A percentile compares a stretch with the other conserved stretches of the same genome.
Evolutionary conservation across 2,329 filamentous ascomycete genomes (phyloP).

Genomic region (Leptodontidium sp.): DNA sequence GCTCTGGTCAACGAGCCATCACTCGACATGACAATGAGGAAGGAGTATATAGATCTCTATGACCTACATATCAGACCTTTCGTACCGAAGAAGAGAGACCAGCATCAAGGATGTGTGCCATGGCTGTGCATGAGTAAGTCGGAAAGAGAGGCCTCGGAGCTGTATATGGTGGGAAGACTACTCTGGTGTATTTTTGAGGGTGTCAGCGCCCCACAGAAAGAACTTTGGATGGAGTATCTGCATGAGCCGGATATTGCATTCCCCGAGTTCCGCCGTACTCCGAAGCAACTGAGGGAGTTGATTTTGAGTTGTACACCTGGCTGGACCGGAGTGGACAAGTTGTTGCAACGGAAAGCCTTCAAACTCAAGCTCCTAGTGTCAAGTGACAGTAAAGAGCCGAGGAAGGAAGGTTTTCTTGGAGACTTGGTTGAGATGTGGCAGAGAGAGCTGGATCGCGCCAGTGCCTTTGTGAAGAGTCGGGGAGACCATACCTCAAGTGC

Average conservation of each 20-base stretch:
- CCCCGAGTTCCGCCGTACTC: conserved; percentile 11
- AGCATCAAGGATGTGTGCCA: conserved; percentile 1
- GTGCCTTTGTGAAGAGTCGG: neutral
- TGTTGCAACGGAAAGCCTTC: neutral
- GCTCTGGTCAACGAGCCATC: neutral
- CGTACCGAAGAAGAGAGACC: neutral
- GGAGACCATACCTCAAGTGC: neutral
- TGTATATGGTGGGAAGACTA: neutral
- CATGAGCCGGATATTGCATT: conserved; percentile 6
- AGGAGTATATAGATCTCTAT: neutral
- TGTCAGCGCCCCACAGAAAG: neutral
- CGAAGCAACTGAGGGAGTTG: neutral
- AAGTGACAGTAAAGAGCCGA: neutral
- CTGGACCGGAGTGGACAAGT: neutral
- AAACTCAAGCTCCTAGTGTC: neutral
- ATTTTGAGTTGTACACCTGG: neutral
- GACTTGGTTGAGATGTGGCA: neutral
- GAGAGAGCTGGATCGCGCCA: neutral
- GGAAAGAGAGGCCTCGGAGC: conserved; percentile 11
- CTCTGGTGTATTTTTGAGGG: conserved; percentile 22
- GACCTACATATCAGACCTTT: neutral
- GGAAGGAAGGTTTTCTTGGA: neutral
- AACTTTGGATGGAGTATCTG: neutral
- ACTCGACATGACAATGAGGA: neutral
- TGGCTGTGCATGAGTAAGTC: conserved; percentile 11